phyloP scores from a whole-genome alignment of 164 flowering plant genomes.

The Litsea cubeba region DNA sequence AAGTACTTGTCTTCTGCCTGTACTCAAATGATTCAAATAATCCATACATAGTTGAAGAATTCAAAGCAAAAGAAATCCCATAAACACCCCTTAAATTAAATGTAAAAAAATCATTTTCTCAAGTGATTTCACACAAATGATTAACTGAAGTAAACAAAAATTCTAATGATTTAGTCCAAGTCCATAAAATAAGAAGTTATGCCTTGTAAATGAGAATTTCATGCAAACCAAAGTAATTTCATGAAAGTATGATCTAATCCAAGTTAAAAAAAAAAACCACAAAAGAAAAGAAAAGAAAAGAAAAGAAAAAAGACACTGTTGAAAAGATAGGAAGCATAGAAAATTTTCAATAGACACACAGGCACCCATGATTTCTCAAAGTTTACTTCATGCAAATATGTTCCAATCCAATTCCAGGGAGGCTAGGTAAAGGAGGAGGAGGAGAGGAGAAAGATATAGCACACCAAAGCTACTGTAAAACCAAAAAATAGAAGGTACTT shows the following conservation, averaged over 20 bases:
- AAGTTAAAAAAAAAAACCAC: background rate
- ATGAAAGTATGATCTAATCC: background rate
- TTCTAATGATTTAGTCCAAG: no score
- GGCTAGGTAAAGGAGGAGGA: background rate
- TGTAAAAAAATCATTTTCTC: no score
- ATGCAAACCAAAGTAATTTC: background rate
- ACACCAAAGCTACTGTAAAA: background rate
- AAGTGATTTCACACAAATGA: no score
- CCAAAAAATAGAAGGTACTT: constrained; percentile 1
- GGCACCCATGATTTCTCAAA: background rate
- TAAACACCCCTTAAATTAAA: no score
- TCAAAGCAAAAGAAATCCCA: no score
- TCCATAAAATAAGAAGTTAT: no score
- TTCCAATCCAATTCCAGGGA: background rate
- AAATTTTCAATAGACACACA: background rate
- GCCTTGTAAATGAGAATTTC: no score
- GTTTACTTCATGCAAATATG: background rate
- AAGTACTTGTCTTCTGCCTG: background rate
- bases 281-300: background rate
- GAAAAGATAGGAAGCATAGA: background rate
- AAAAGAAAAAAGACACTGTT: background rate
- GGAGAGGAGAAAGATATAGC: background rate
- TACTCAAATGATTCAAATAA: background rate
- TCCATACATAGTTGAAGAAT: background rate
- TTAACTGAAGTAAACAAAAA: no score